Percentiles rank a stretch among this genome's conserved stretches.
Evolutionary conservation across 2,329 filamentous ascomycete genomes (phyloP).

Genomic region (Coniosporium tulheliwenetii): DNA sequence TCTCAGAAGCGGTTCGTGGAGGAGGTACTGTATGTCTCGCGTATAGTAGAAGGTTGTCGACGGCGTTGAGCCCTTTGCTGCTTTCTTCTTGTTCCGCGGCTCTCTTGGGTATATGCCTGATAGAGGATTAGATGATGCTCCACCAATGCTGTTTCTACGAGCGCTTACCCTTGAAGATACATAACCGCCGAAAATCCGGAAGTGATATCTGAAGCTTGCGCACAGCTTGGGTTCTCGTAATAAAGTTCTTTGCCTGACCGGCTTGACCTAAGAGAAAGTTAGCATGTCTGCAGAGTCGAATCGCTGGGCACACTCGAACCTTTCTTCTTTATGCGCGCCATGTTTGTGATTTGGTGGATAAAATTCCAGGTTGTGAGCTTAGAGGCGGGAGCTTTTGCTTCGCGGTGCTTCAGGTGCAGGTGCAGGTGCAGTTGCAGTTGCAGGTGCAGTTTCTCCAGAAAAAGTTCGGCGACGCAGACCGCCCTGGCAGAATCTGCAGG

Average conservation of each 20-base stretch:
- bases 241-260: conserved; percentile 94
- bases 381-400: no score
- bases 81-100: conserved; percentile 94
- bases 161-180: conserved; percentile 78
- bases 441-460: no score
- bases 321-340: conserved; percentile 21
- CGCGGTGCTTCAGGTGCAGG: no score
- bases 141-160: neutral
- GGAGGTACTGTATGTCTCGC: conserved; percentile 95
- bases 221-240: conserved; percentile 91
- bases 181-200: conserved; percentile 92
- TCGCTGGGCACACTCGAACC: neutral
- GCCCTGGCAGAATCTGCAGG: no score
- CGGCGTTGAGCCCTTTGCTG: conserved; percentile 73
- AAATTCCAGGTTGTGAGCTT: no score
- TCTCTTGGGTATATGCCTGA: conserved; percentile 87
- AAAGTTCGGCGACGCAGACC: no score
- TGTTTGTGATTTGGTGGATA: conserved; percentile 3
- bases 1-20: conserved; percentile 84
- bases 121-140: conserved; percentile 5
- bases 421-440: no score
- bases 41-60: conserved; percentile 86
- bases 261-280: conserved; percentile 43
- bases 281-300: conserved; percentile 1
- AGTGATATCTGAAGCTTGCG: conserved; percentile 96